Conservation (phyloP, 1,284 basidiomycete genomes). For the Pascua guehoae region DNA sequence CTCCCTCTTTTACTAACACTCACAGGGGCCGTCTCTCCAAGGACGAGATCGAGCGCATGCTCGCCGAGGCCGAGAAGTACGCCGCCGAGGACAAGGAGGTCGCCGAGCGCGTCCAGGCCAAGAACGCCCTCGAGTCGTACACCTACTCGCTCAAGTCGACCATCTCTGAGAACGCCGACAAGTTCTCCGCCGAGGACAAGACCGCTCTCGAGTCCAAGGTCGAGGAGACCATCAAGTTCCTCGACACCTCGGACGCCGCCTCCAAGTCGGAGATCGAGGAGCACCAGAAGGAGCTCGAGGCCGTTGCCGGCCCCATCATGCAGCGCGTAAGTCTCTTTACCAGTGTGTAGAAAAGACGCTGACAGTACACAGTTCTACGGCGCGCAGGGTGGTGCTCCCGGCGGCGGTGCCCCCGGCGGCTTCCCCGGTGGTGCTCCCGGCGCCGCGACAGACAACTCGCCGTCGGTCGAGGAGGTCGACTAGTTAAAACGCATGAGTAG, state of each 20-base stretch:
- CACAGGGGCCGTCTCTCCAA: slow-evolving; percentile 89
- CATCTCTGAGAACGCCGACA: slow-evolving; percentile 74
- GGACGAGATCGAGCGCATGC: slow-evolving; percentile 96
- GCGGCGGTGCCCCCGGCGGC: slow-evolving; percentile 51
- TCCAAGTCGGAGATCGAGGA: slow-evolving; percentile 92
- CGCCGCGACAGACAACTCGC: no score
- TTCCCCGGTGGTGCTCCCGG: slow-evolving; percentile 59
- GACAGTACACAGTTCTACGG: slow-evolving; percentile 67
- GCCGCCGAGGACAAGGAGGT: slow-evolving; percentile 96
- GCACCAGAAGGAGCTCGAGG: slow-evolving; percentile 94
- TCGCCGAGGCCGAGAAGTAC: slow-evolving; percentile 95
- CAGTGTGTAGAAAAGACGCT: slow-evolving; percentile 11
- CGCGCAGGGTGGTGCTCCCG: slow-evolving; percentile 75
- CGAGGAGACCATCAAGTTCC: slow-evolving; percentile 80
- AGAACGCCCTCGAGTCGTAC: slow-evolving; percentile 93
- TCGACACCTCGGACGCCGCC: slow-evolving; percentile 89
- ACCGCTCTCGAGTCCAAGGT: slow-evolving; percentile 76
- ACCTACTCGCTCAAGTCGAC: slow-evolving; percentile 95
- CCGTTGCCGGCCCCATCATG: slow-evolving; percentile 75
- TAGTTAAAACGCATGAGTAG: slow-evolving; percentile 27
- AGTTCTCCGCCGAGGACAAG: slow-evolving; percentile 88
- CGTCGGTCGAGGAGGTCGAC: slow-evolving; percentile 60
- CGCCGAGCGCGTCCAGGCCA: slow-evolving; percentile 91
- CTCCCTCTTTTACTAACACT: slow-evolving; percentile 59
- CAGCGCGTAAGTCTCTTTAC: background rate